These are phyloP conservation scores for Beta macrorhiza DNA, from an alignment of 179 eudicot genomes.

Conservation along the genomic window DNA sequence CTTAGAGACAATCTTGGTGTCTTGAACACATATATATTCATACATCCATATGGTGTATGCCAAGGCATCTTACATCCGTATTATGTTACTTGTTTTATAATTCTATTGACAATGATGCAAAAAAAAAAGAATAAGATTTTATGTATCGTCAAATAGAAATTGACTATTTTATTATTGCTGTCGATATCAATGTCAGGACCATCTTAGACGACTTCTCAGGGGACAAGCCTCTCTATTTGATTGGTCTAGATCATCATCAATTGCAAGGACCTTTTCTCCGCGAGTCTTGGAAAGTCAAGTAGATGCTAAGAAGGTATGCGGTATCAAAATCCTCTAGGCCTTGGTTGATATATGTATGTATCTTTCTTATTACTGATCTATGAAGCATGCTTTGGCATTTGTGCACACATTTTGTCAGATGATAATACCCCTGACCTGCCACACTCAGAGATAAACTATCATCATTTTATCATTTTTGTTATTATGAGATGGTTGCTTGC, in stretches of 20 bases:
- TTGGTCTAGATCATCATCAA: conserved; percentile 93
- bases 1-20: background rate
- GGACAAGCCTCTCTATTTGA: conserved; percentile 96
- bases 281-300: conserved; percentile 96
- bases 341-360: background rate
- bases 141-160: background rate
- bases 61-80: conserved; percentile 6
- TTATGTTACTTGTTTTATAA: background rate
- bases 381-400: background rate
- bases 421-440: background rate
- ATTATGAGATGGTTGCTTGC: background rate
- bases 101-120: background rate
- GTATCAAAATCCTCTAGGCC: background rate
- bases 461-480: background rate
- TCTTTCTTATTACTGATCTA: conserved; percentile 1
- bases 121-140: background rate
- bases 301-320: conserved; percentile 89
- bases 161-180: background rate
- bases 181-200: conserved; percentile 56
- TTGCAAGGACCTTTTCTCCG: conserved; percentile 90
- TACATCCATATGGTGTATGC: background rate
- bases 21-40: background rate
- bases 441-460: background rate
- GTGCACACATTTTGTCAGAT: background rate
- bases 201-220: conserved; percentile 90